Conservation (phyloP, 371 early-diverging fungal genomes). For the Actinomortierella ambigua region DNA sequence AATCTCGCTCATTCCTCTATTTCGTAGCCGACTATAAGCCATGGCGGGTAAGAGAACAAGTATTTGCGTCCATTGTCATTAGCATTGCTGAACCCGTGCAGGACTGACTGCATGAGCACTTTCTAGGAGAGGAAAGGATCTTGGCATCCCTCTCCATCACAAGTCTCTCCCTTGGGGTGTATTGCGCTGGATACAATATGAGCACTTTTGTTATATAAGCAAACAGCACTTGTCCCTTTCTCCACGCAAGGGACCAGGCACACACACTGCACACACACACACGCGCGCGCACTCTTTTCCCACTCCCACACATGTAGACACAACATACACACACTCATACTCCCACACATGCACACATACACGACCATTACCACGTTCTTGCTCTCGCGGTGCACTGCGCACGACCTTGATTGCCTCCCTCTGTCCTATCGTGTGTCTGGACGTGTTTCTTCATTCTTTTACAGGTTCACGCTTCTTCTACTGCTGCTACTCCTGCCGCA, state of each 20-base stretch:
- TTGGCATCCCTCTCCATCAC: neutral
- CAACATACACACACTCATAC: neutral
- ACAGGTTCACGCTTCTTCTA: neutral
- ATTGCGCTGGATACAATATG: conserved; percentile 4
- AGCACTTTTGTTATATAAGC: neutral
- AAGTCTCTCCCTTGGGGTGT: neutral
- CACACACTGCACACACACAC: too few species aligned
- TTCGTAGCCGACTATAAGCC: neutral
- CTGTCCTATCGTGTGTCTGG: neutral
- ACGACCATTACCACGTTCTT: neutral
- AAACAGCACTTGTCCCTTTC: neutral
- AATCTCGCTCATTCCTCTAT: neutral
- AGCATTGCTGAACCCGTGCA: too few species aligned
- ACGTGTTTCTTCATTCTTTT: neutral
- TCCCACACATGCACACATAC: neutral
- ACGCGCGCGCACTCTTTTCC: neutral
- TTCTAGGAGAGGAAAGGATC: neutral
- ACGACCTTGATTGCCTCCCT: too few species aligned
- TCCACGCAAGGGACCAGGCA: neutral
- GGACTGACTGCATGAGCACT: too few species aligned
- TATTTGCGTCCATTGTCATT: too few species aligned
- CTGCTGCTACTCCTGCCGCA: neutral
- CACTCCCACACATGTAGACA: neutral
- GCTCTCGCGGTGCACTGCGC: neutral
- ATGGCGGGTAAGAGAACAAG: neutral